phyloP scores from a whole-genome alignment of 2,329 filamentous ascomycete genomes.

The Diaporthe amygdali region DNA sequence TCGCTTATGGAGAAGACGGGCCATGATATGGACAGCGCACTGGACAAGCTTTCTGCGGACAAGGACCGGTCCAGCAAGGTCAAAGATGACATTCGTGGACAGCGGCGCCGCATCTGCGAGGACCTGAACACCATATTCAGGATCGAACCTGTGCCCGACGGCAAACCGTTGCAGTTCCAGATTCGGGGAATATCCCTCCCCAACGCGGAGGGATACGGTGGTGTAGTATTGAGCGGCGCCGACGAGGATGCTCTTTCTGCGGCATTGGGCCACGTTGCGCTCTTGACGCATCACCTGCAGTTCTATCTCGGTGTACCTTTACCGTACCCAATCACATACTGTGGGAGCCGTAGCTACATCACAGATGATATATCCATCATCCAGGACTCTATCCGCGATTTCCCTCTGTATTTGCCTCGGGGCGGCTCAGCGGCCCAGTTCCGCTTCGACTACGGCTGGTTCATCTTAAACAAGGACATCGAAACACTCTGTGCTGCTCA shows the following conservation, averaged over 20 bases:
- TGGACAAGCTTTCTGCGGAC: slow-evolving; percentile 62
- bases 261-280: slow-evolving; percentile 79
- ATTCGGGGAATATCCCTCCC: slow-evolving; percentile 81
- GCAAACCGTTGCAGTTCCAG: slow-evolving; percentile 76
- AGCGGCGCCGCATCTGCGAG: slow-evolving; percentile 85
- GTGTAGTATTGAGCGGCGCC: slow-evolving; percentile 43
- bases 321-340: slow-evolving; percentile 77
- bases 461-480: slow-evolving; percentile 95
- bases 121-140: slow-evolving; percentile 81
- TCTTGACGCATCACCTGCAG: slow-evolving; percentile 76
- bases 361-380: slow-evolving; percentile 74
- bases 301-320: slow-evolving; percentile 81
- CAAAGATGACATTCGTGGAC: slow-evolving; percentile 75
- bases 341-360: slow-evolving; percentile 77
- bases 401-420: slow-evolving; percentile 75
- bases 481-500: slow-evolving; percentile 71
- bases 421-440: slow-evolving; percentile 75
- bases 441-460: slow-evolving; percentile 95
- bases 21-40: slow-evolving; percentile 66
- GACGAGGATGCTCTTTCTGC: slow-evolving; percentile 78
- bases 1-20: slow-evolving; percentile 63
- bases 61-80: slow-evolving; percentile 60
- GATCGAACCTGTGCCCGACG: slow-evolving; percentile 67
- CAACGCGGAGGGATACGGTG: slow-evolving; percentile 74
- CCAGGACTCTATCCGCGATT: slow-evolving; percentile 66